A percentile compares a stretch with the other conserved stretches of the same genome.
Conservation (phyloP, 208 protist genomes). For the Leishmania amazonensis region DNA sequence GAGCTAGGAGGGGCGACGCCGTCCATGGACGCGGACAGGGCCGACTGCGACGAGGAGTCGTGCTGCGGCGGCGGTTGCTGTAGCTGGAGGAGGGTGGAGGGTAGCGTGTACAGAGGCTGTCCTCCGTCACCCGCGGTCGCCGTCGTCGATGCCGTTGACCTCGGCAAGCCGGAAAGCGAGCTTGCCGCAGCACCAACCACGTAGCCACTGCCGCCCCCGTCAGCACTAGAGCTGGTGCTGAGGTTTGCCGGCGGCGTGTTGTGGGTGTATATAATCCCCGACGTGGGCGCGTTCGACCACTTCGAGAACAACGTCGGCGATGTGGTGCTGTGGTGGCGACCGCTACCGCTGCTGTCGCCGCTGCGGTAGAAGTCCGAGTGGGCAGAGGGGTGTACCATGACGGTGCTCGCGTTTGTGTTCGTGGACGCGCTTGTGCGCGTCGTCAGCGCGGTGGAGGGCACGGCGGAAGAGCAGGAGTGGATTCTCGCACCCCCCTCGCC, state of each 20-base stretch:
- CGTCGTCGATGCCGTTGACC: neutral
- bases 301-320: slow-evolving; percentile 10
- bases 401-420: neutral
- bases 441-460: neutral
- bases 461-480: neutral
- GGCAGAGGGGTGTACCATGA: neutral
- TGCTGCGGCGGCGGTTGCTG: neutral
- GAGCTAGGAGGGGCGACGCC: neutral
- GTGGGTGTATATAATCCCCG: slow-evolving; percentile 22
- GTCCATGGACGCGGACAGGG: neutral
- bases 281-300: slow-evolving; percentile 12
- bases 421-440: neutral
- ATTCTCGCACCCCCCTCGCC: neutral
- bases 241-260: slow-evolving; percentile 4
- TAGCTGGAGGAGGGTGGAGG: slow-evolving; percentile 14
- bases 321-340: neutral
- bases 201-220: neutral
- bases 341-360: neutral
- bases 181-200: neutral
- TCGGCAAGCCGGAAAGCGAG: neutral
- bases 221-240: slow-evolving; percentile 2
- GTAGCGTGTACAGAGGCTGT: slow-evolving; percentile 11
- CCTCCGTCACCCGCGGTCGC: neutral
- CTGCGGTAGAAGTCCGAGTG: neutral
- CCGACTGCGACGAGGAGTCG: neutral